Conservation (phyloP, 176 grass and related monocot species). For the Bolboschoenus planiculmis region DNA sequence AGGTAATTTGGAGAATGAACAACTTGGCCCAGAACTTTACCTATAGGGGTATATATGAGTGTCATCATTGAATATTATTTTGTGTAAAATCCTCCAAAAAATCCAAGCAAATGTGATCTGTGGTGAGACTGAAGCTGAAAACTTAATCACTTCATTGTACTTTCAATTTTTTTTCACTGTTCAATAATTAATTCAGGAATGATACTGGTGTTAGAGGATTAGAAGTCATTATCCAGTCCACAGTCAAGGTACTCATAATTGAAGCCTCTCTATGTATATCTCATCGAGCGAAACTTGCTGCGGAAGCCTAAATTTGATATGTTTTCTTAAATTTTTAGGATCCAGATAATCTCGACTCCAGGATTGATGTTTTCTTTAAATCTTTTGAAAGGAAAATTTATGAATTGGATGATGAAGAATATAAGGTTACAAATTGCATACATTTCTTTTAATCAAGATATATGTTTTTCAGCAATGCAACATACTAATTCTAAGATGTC, state of each 20-base stretch:
- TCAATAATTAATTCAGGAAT: slow-evolving; percentile 34
- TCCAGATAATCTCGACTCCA: slow-evolving; percentile 60
- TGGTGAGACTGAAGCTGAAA: background rate
- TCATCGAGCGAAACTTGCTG: background rate
- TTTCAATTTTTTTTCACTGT: slow-evolving; percentile 23
- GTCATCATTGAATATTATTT: background rate
- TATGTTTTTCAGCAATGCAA: background rate
- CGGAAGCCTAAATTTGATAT: slow-evolving; percentile 12
- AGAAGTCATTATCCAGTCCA: slow-evolving; percentile 70
- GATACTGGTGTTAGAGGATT: slow-evolving; percentile 59
- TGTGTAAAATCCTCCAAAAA: background rate
- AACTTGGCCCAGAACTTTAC: background rate
- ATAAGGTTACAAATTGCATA: slow-evolving; percentile 44
- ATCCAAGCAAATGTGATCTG: background rate
- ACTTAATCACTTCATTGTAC: background rate
- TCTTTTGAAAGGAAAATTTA: slow-evolving; percentile 71
- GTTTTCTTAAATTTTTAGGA: slow-evolving; percentile 33
- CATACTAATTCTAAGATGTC: background rate
- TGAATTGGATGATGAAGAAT: slow-evolving; percentile 76
- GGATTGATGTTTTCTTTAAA: slow-evolving; percentile 73
- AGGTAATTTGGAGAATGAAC: slow-evolving; percentile 35
- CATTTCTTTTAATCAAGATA: background rate
- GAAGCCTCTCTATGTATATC: background rate
- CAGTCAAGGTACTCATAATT: slow-evolving; percentile 54
- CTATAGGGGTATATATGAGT: background rate